These are phyloP conservation scores for Apophysomyces trapeziformis DNA, from an alignment of 371 early-diverging fungal species.

Conservation along the genomic window DNA sequence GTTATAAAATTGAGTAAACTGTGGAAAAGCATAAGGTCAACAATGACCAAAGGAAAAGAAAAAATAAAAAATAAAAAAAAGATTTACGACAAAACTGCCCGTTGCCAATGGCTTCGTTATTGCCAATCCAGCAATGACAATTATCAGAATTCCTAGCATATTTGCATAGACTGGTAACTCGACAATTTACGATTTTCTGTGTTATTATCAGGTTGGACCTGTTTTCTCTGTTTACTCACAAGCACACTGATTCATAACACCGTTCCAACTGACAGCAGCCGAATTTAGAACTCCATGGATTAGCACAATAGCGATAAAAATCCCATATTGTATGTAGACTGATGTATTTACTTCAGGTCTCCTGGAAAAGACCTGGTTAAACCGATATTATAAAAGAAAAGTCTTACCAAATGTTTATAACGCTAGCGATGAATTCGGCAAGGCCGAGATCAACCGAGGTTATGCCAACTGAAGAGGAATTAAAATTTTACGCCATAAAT, in stretches of 20 bases:
- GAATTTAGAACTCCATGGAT: slow-evolving; percentile 59
- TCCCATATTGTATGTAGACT: slow-evolving; percentile 54
- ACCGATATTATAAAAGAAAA: not conserved
- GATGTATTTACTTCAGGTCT: slow-evolving; percentile 37
- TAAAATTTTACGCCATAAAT: not conserved
- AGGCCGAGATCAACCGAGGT: slow-evolving; percentile 59
- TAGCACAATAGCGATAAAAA: slow-evolving; percentile 51
- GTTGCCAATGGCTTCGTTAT: slow-evolving; percentile 44
- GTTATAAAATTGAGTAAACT: slow-evolving; percentile 55
- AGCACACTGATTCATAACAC: slow-evolving; percentile 54
- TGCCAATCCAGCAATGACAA: slow-evolving; percentile 57
- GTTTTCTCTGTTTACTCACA: slow-evolving; percentile 30
- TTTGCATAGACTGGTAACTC: slow-evolving; percentile 39
- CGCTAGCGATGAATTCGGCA: slow-evolving; percentile 57
- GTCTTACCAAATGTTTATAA: slow-evolving; percentile 53
- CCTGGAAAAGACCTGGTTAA: slow-evolving; percentile 28
- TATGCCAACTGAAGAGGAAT: slow-evolving; percentile 41
- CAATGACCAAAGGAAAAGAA: not conserved
- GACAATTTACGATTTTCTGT: too few relatives aligned
- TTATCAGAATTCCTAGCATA: slow-evolving; percentile 55
- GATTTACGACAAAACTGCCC: slow-evolving; percentile 40
- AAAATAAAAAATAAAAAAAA: not conserved
- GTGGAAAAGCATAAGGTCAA: slow-evolving; percentile 17
- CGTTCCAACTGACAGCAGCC: slow-evolving; percentile 55
- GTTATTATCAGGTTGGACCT: too few relatives aligned